A percentile compares a stretch with the other conserved stretches of the same genome.
Conservation (phyloP, 352 stramenopile genomes). For the Peronospora belbahrii region DNA sequence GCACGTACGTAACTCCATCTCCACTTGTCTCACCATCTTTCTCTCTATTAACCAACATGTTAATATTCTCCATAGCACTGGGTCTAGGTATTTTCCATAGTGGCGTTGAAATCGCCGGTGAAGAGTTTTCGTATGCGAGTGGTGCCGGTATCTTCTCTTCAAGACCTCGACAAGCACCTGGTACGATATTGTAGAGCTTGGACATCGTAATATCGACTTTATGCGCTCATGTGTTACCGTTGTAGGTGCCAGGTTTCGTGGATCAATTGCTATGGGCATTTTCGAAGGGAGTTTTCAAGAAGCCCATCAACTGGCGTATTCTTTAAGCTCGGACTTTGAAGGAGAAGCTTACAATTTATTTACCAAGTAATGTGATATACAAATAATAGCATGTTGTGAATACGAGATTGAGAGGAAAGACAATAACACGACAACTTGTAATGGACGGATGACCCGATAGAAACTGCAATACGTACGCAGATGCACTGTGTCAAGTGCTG, state of each 20-base stretch:
- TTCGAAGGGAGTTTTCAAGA: conserved; percentile 85
- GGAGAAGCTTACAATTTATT: conserved; percentile 88
- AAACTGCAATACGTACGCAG: conserved; percentile 94
- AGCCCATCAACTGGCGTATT: conserved; percentile 72
- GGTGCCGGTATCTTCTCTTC: conserved; percentile 87
- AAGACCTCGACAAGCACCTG: conserved; percentile 51
- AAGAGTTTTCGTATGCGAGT: conserved; percentile 90
- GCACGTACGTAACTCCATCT: conserved; percentile 37
- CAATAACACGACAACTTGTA: conserved; percentile 1
- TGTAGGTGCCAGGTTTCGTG: conserved; percentile 85
- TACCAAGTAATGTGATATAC: conserved; percentile 38
- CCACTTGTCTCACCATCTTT: background rate
- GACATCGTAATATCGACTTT: too few species aligned
- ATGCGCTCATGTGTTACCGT: too few species aligned
- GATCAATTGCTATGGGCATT: conserved; percentile 82
- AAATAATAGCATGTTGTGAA: conserved; percentile 4
- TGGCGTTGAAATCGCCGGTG: conserved; percentile 87
- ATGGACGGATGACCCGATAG: conserved; percentile 12
- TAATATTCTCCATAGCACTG: conserved; percentile 18
- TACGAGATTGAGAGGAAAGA: background rate
- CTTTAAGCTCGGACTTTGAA: conserved; percentile 82
- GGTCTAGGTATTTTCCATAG: conserved; percentile 91
- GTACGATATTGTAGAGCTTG: conserved; percentile 15
- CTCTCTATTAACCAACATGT: background rate
- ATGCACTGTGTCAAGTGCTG: conserved; percentile 79